Conservation (phyloP, 768 basidiomycete genomes). For the Tulasnella sp. region DNA sequence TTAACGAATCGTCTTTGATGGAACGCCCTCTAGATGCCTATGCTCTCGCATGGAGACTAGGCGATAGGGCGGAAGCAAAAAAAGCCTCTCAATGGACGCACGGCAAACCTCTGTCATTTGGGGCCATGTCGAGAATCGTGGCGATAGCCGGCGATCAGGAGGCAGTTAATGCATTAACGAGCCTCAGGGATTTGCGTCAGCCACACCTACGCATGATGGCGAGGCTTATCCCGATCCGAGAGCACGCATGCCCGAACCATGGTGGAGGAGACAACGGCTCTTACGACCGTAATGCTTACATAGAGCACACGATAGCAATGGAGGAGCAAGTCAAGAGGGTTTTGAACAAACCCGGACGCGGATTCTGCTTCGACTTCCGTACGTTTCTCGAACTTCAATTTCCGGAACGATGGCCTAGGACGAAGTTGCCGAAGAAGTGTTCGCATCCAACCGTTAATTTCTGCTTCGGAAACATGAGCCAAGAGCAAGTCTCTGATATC, state of each 20-base stretch:
- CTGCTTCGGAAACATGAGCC: not conserved
- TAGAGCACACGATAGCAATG: not conserved
- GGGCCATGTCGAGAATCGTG: not conserved
- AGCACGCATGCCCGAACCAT: not conserved
- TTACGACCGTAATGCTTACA: not conserved
- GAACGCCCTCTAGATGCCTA: constrained; percentile 8
- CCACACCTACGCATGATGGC: not conserved
- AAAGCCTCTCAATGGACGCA: constrained; percentile 1
- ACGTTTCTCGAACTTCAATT: not conserved
- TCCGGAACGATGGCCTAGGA: not conserved
- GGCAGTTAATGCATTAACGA: not conserved
- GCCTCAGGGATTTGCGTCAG: not conserved
- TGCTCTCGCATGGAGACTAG: constrained; percentile 18
- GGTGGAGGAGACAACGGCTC: not conserved
- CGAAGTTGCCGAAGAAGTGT: not conserved
- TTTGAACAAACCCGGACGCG: not conserved
- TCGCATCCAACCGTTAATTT: not conserved
- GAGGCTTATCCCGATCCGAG: not conserved
- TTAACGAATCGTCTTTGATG: not conserved
- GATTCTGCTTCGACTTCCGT: not conserved
- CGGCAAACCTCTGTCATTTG: not conserved
- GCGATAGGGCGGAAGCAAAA: not conserved
- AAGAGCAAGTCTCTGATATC: not conserved
- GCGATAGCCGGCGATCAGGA: not conserved
- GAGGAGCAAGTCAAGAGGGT: not conserved